These are phyloP conservation scores for Irpex sp. DNA, from an alignment of 1,284 basidiomycete genomes.

Conservation along the genomic window DNA sequence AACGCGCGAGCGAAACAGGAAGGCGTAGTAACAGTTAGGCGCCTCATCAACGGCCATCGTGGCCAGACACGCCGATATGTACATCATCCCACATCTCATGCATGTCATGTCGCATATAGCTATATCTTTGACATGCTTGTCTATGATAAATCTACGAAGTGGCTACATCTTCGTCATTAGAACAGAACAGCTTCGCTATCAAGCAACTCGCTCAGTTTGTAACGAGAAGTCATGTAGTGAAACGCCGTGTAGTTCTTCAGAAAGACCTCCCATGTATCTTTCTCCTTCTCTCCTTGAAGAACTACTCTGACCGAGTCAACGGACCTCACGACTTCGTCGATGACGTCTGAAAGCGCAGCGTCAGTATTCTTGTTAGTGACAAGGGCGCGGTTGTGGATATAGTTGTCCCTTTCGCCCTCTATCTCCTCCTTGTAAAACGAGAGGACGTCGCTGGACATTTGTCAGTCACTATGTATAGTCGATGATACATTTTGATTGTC, in stretches of 20 bases:
- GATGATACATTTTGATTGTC: background rate
- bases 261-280: conserved; percentile 14
- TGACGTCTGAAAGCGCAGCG: conserved; percentile 3
- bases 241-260: conserved; percentile 14
- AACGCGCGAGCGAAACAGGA: too few relatives aligned
- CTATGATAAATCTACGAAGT: too few relatives aligned
- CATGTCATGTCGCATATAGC: too few relatives aligned
- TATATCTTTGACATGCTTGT: too few relatives aligned
- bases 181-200: background rate
- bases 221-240: conserved; percentile 6
- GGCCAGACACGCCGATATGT: too few relatives aligned
- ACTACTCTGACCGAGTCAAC: background rate
- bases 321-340: conserved; percentile 9
- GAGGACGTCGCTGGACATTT: conserved; percentile 13
- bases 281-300: conserved; percentile 11
- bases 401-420: conserved; percentile 11
- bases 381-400: conserved; percentile 7
- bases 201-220: conserved; percentile 3
- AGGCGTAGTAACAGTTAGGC: too few relatives aligned
- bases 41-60: too few relatives aligned
- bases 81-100: too few relatives aligned
- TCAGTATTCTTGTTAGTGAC: conserved; percentile 3
- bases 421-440: conserved; percentile 17
- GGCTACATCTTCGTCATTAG: background rate
- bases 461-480: background rate